Conservation (phyloP, 2,329 filamentous ascomycete genomes). For the Stromatinia cepivora region DNA sequence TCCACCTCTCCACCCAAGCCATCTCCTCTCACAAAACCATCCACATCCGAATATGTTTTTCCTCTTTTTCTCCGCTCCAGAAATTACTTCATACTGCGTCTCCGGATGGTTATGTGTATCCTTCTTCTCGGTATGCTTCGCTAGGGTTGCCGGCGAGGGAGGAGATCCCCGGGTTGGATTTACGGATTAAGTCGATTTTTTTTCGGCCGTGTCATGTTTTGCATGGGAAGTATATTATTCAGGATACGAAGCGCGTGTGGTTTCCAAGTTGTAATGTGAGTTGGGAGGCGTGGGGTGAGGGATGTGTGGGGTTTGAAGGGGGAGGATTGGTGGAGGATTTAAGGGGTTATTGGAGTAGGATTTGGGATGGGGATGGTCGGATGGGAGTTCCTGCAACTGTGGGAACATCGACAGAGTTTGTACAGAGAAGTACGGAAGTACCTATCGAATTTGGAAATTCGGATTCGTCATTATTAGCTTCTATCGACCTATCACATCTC, state of each 20-base stretch:
- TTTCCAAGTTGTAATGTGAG: constrained; percentile 82
- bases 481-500: constrained; percentile 22
- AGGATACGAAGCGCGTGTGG: constrained; percentile 66
- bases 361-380: constrained; percentile 19
- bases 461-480: constrained; percentile 50
- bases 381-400: constrained; percentile 7
- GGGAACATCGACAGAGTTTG: background rate
- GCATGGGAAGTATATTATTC: constrained; percentile 79
- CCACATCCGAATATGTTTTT: constrained; percentile 69
- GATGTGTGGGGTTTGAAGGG: constrained; percentile 67
- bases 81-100: constrained; percentile 74
- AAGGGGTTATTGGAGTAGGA: constrained; percentile 9
- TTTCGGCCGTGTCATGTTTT: constrained; percentile 81
- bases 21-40: constrained; percentile 33
- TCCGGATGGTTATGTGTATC: constrained; percentile 61
- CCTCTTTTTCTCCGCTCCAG: constrained; percentile 69
- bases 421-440: constrained; percentile 56
- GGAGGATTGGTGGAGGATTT: constrained; percentile 52
- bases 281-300: constrained; percentile 87
- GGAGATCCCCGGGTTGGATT: constrained; percentile 58
- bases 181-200: constrained; percentile 76
- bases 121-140: constrained; percentile 50
- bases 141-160: constrained; percentile 63
- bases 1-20: constrained; percentile 55
- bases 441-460: constrained; percentile 57